Conservation (phyloP, 805 yeast genomes). For the Teunomyces kruisii region DNA sequence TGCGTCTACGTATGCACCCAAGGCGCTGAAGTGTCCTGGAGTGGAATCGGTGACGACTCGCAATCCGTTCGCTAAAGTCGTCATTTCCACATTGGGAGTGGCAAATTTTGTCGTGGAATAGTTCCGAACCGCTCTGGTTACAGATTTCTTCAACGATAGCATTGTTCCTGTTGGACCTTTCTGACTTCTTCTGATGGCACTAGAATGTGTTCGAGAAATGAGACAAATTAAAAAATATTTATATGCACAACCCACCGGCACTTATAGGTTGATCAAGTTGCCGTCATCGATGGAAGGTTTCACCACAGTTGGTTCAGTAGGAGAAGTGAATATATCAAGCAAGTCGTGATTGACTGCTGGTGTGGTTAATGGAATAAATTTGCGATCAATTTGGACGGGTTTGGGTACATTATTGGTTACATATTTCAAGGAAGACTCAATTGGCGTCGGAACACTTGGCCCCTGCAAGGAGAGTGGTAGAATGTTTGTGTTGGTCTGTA, state of each 20-base stretch:
- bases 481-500: neutral
- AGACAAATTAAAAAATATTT: neutral
- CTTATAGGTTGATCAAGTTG: neutral
- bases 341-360: slow-evolving; percentile 7
- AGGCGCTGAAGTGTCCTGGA: slow-evolving; percentile 88
- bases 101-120: neutral
- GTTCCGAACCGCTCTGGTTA: slow-evolving; percentile 1
- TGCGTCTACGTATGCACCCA: slow-evolving; percentile 86
- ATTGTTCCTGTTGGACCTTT: neutral
- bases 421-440: neutral
- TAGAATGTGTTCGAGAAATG: neutral
- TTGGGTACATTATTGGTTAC: neutral
- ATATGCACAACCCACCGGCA: neutral
- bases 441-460: neutral
- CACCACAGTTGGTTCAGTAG: neutral
- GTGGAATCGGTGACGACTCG: slow-evolving; percentile 80
- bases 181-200: neutral
- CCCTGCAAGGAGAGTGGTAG: neutral
- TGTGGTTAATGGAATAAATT: slow-evolving; percentile 5
- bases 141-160: slow-evolving; percentile 3
- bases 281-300: neutral
- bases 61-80: slow-evolving; percentile 69
- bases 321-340: slow-evolving; percentile 10
- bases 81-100: slow-evolving; percentile 15
- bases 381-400: slow-evolving; percentile 1